Evolutionary conservation across 139 green algal genomes (phyloP).

Genomic region (Tetradesmus lagerheimii): DNA sequence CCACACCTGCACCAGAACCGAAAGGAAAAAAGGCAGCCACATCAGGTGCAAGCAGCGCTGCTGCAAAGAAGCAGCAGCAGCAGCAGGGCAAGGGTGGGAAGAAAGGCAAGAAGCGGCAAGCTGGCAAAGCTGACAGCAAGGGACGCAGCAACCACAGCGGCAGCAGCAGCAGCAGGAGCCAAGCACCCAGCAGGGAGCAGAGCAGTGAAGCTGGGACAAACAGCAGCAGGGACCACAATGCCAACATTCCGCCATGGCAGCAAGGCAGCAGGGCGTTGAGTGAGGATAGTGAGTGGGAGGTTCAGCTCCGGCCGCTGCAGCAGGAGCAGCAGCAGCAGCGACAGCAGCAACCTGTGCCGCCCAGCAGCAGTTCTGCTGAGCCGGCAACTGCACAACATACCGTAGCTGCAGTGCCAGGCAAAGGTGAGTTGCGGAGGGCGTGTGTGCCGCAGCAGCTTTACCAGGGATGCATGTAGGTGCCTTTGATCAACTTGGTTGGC

Average conservation of each 20-base stretch:
- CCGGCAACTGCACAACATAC: neutral
- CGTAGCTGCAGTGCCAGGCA: neutral
- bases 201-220: neutral
- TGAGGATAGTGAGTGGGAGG: neutral
- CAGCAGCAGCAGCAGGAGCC: neutral
- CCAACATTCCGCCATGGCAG: neutral
- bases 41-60: too few species aligned
- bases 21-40: too few species aligned
- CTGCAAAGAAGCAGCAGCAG: neutral
- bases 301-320: neutral
- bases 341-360: neutral
- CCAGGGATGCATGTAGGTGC: too few species aligned
- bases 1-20: too few species aligned
- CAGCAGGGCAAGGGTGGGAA: neutral
- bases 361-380: neutral
- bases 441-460: too few species aligned
- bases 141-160: neutral
- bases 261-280: neutral
- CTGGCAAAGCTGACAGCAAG: neutral
- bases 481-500: too few species aligned
- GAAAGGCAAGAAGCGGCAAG: neutral
- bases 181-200: neutral
- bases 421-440: neutral
- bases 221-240: neutral
- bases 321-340: neutral